phyloP scores from a whole-genome alignment of 495 filamentous ascomycete species.

The Daldinia decipiens region DNA sequence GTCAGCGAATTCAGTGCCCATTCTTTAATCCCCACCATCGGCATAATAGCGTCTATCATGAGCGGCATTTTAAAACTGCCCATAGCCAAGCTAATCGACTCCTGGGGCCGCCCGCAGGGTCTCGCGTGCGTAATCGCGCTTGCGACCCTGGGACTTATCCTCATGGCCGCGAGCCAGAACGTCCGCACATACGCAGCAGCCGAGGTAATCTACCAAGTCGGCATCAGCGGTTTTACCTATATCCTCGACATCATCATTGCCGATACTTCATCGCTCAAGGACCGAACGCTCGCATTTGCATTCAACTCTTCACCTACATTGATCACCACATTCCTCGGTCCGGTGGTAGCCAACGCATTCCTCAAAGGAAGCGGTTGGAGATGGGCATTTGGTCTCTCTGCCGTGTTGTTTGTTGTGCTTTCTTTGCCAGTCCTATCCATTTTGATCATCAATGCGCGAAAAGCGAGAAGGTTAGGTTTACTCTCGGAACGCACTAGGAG shows the following conservation, averaged over 20 bases:
- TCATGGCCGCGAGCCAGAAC: slow-evolving; percentile 63
- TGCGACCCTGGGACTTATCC: slow-evolving; percentile 56
- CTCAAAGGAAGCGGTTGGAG: slow-evolving; percentile 59
- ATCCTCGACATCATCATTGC: slow-evolving; percentile 68
- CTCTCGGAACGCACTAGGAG: slow-evolving; percentile 57
- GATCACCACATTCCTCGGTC: slow-evolving; percentile 62
- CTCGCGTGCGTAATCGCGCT: slow-evolving; percentile 54
- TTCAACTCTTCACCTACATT: slow-evolving; percentile 68
- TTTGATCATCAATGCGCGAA: slow-evolving; percentile 65
- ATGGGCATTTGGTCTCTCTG: slow-evolving; percentile 65
- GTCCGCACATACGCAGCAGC: slow-evolving; percentile 62
- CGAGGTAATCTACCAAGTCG: slow-evolving; percentile 66
- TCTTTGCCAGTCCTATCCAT: slow-evolving; percentile 53
- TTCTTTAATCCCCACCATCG: slow-evolving; percentile 60
- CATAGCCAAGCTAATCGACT: slow-evolving; percentile 71
- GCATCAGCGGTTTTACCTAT: slow-evolving; percentile 62
- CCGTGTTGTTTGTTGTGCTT: slow-evolving; percentile 52
- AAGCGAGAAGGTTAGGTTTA: slow-evolving; percentile 66
- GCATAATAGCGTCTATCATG: slow-evolving; percentile 64
- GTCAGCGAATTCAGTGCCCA: slow-evolving; percentile 60
- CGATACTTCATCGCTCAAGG: slow-evolving; percentile 66
- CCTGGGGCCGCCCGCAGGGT: slow-evolving; percentile 68
- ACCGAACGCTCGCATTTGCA: slow-evolving; percentile 66
- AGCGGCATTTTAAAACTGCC: slow-evolving; percentile 70
- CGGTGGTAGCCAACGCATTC: slow-evolving; percentile 52